These are phyloP conservation scores for Solanum paucissectum DNA, from an alignment of 257 asterid genomes.

Conservation along the genomic window DNA sequence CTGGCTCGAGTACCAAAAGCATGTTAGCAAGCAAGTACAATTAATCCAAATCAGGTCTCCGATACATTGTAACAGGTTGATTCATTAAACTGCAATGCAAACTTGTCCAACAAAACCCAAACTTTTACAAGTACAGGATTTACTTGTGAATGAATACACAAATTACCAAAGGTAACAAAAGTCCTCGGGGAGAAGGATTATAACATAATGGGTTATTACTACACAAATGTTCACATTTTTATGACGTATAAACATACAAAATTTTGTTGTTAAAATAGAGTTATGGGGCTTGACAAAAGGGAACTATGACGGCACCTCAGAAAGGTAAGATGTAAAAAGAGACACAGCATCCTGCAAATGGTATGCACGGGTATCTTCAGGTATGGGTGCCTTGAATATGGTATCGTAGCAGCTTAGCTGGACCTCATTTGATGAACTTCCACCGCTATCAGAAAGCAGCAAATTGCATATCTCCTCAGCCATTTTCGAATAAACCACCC, in stretches of 20 bases:
- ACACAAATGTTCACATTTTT: not conserved
- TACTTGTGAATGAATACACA: not conserved
- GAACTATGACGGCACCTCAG: constrained; percentile 32
- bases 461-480: constrained; percentile 69
- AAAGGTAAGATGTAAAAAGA: constrained; percentile 49
- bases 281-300: not conserved
- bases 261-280: not conserved
- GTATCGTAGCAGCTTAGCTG: constrained; percentile 63
- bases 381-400: constrained; percentile 59
- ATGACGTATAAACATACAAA: not conserved
- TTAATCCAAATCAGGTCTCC: not conserved
- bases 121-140: not conserved
- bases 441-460: constrained; percentile 52
- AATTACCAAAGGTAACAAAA: not conserved
- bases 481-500: constrained; percentile 89
- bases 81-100: not conserved
- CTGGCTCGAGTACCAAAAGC: not conserved
- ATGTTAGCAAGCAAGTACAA: not conserved
- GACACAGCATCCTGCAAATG: constrained; percentile 76
- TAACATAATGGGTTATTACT: not conserved
- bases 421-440: constrained; percentile 34
- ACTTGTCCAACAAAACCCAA: not conserved
- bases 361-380: constrained; percentile 65
- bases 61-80: not conserved
- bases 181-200: not conserved